phyloP scores from a whole-genome alignment of 495 filamentous ascomycete genomes.

The Penicillium mononematosum region DNA sequence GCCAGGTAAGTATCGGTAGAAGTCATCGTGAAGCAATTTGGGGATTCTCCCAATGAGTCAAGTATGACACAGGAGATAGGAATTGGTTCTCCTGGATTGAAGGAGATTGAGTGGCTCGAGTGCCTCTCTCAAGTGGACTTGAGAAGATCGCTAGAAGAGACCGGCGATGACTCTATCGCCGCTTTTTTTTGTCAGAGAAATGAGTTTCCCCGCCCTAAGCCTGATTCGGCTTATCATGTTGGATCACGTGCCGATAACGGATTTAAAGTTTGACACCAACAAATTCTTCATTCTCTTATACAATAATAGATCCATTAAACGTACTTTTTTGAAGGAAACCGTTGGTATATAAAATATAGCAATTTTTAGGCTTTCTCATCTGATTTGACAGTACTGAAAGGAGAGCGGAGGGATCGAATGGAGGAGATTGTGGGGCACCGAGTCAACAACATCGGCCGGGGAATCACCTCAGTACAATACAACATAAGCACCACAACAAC shows the following conservation, averaged over 20 bases:
- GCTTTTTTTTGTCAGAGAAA: conserved; percentile 22
- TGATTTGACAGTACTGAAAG: not conserved
- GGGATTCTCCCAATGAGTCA: conserved; percentile 17
- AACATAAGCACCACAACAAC: not conserved
- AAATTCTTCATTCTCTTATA: conserved; percentile 33
- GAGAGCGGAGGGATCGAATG: not conserved
- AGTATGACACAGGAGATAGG: conserved; percentile 13
- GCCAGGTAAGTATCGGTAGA: conserved; percentile 43
- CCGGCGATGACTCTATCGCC: conserved; percentile 29
- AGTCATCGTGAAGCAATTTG: conserved; percentile 31
- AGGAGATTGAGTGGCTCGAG: conserved; percentile 27
- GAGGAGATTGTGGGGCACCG: not conserved
- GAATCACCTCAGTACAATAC: not conserved
- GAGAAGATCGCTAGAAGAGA: conserved; percentile 24
- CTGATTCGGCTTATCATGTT: conserved; percentile 27
- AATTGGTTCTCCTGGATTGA: conserved; percentile 21
- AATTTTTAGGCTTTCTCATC: not conserved
- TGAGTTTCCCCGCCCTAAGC: conserved; percentile 31
- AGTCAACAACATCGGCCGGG: not conserved
- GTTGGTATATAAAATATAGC: not conserved
- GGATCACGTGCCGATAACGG: conserved; percentile 25
- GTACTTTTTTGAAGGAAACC: not conserved
- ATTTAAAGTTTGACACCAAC: conserved; percentile 2
- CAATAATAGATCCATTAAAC: conserved; percentile 44
- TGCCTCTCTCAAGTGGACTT: conserved; percentile 35